Conservation (phyloP, 2,329 filamentous ascomycete genomes). For the Pestalotiopsis sp. region DNA sequence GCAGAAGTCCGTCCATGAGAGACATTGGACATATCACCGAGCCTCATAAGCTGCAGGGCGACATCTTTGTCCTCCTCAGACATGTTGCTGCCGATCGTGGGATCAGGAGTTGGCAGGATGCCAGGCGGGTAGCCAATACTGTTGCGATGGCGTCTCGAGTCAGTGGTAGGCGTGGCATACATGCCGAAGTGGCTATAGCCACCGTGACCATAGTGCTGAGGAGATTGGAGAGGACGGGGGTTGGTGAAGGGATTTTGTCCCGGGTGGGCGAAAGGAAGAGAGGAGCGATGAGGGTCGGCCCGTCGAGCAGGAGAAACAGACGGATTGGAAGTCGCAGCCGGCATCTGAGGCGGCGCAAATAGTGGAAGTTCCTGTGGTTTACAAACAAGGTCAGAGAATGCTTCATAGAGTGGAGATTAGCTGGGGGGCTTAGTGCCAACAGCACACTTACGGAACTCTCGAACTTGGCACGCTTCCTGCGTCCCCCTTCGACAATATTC, state of each 20-base stretch:
- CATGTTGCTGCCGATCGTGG: conserved; percentile 95
- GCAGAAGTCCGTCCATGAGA: conserved; percentile 92
- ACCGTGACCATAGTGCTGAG: conserved; percentile 68
- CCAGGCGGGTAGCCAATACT: conserved; percentile 62
- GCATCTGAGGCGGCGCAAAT: conserved; percentile 93
- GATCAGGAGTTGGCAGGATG: conserved; percentile 89
- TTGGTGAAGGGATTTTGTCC: conserved; percentile 81
- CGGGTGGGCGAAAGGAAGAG: conserved; percentile 75
- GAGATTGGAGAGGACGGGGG: conserved; percentile 78
- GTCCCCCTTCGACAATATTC: conserved; percentile 96
- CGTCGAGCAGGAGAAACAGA: conserved; percentile 91
- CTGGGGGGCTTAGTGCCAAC: conserved; percentile 7
- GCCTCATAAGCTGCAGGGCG: conserved; percentile 92
- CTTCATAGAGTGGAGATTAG: conserved; percentile 32
- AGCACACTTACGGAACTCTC: conserved; percentile 89
- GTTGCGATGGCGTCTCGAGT: conserved; percentile 68
- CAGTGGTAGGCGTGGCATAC: conserved; percentile 65
- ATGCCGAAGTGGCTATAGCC: conserved; percentile 56
- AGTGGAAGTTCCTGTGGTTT: conserved; percentile 81
- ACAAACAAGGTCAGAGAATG: conserved; percentile 20
- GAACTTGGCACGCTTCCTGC: conserved; percentile 91
- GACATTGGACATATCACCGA: conserved; percentile 91
- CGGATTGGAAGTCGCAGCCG: conserved; percentile 93
- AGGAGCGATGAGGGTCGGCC: conserved; percentile 69
- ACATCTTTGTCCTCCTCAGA: conserved; percentile 95